These are phyloP conservation scores for Pestalotiopsis sp. DNA, from an alignment of 2,329 filamentous ascomycete species.

Conservation along the genomic window DNA sequence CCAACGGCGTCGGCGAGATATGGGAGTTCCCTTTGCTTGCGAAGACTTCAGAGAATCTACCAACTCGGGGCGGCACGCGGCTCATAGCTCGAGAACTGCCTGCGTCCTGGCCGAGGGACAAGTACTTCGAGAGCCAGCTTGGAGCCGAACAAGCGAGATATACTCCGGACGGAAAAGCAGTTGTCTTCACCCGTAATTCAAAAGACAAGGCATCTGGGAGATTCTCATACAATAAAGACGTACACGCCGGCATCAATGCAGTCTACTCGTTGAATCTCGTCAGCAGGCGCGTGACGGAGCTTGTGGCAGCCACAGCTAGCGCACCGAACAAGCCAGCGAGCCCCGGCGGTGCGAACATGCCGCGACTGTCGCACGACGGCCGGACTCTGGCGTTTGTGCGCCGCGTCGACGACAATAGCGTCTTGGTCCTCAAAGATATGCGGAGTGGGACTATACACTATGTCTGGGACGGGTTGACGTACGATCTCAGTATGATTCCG, in stretches of 20 bases:
- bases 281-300: neutral
- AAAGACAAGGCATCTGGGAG: neutral
- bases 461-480: neutral
- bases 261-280: neutral
- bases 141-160: neutral
- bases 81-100: neutral
- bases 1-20: neutral
- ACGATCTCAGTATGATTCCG: neutral
- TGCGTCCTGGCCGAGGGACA: neutral
- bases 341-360: neutral
- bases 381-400: neutral
- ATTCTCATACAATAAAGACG: conserved; percentile 1
- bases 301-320: neutral
- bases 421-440: conserved; percentile 1
- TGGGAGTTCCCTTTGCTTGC: neutral
- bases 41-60: neutral
- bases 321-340: neutral
- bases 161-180: neutral
- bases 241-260: neutral
- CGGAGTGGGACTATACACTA: neutral
- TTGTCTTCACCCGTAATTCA: neutral
- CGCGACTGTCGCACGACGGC: neutral
- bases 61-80: neutral
- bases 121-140: neutral
- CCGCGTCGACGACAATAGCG: neutral